phyloP scores from a whole-genome alignment of 164 flowering plant genomes.

The Vitis amurensis region DNA sequence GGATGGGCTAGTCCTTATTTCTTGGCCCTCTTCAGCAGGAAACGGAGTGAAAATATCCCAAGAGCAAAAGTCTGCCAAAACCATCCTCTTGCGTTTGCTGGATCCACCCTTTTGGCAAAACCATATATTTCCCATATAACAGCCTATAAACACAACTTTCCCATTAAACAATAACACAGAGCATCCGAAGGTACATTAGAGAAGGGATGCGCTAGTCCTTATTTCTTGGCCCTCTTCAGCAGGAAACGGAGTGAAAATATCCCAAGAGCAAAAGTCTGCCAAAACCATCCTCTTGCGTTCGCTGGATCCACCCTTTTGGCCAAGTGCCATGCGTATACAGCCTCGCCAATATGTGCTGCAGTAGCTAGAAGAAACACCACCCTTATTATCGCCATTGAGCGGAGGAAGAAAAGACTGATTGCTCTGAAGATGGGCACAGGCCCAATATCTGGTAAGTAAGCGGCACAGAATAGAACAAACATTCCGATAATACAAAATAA shows the following conservation, averaged over 20 bases:
- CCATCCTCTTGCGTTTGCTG: conserved; percentile 75
- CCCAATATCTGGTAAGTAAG: conserved; percentile 61
- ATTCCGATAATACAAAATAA: conserved; percentile 61
- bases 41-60: conserved; percentile 70
- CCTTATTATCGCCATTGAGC: conserved; percentile 41
- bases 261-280: conserved; percentile 84
- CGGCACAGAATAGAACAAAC: conserved; percentile 46
- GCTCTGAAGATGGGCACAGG: conserved; percentile 50
- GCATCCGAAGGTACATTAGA: no score
- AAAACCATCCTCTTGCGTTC: conserved; percentile 82
- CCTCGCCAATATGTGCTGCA: conserved; percentile 61
- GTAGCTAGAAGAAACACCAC: conserved; percentile 30
- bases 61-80: conserved; percentile 86
- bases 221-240: conserved; percentile 51
- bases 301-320: conserved; percentile 78
- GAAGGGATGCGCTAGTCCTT: background rate
- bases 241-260: conserved; percentile 65
- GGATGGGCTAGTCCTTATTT: background rate
- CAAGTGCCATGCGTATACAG: conserved; percentile 68
- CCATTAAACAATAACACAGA: no score
- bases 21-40: conserved; percentile 58
- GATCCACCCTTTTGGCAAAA: conserved; percentile 63
- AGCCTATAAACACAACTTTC: no score
- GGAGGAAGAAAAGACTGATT: conserved; percentile 48
- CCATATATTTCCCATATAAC: no score